These are phyloP conservation scores for Suhomyces kunorum DNA, from an alignment of 1,139 yeast genomes.

Conservation along the genomic window DNA sequence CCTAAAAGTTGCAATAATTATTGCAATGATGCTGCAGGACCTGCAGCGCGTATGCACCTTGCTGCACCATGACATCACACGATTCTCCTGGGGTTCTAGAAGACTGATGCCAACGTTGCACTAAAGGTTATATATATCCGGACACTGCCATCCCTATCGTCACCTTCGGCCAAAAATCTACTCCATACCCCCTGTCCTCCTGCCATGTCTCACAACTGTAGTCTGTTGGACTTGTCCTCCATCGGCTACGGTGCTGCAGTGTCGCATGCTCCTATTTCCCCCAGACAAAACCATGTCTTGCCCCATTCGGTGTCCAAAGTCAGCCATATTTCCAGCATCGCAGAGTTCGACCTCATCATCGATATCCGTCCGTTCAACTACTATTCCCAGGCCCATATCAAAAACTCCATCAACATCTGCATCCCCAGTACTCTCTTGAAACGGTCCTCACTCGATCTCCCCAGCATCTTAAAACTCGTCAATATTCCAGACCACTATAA, in stretches of 20 bases:
- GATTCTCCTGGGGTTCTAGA: slow-evolving; percentile 6
- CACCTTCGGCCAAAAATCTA: not conserved
- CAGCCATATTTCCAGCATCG: slow-evolving; percentile 9
- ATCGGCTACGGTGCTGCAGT: not conserved
- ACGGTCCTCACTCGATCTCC: slow-evolving; percentile 35
- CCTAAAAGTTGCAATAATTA: slow-evolving; percentile 1
- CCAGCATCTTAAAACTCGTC: slow-evolving; percentile 32
- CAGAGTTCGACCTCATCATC: slow-evolving; percentile 25
- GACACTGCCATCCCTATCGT: no score
- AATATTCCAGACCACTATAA: slow-evolving; percentile 25
- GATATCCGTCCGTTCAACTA: slow-evolving; percentile 43
- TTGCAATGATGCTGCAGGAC: not conserved
- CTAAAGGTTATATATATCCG: not conserved
- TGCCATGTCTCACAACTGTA: slow-evolving; percentile 2
- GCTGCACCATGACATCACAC: slow-evolving; percentile 2
- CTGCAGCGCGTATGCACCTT: not conserved
- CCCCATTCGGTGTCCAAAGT: slow-evolving; percentile 14
- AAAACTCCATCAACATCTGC: slow-evolving; percentile 37
- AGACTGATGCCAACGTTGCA: slow-evolving; percentile 1
- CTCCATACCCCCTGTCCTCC: not conserved
- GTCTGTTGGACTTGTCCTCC: slow-evolving; percentile 5
- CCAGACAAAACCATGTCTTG: slow-evolving; percentile 1
- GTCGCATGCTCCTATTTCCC: slow-evolving; percentile 3
- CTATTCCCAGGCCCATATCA: slow-evolving; percentile 32
- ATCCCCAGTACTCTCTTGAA: slow-evolving; percentile 45